Conservation (phyloP, 2,329 filamentous ascomycete genomes). For the Colletotrichum karsti region DNA sequence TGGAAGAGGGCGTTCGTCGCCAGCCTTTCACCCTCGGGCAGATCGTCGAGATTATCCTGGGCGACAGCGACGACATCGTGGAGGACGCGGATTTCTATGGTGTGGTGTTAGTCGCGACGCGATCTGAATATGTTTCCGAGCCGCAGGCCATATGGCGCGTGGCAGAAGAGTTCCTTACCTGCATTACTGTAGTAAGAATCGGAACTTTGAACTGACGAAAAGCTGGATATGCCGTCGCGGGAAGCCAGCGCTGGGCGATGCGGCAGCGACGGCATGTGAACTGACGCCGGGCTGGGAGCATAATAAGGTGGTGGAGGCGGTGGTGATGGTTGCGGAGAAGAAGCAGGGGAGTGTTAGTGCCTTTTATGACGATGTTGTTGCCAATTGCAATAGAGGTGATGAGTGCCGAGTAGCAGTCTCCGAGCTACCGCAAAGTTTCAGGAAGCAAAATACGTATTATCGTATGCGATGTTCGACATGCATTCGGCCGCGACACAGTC, state of each 20-base stretch:
- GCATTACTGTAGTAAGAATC: conserved; percentile 67
- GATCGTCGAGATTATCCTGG: conserved; percentile 66
- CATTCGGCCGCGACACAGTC: background rate
- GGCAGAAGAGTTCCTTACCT: conserved; percentile 48
- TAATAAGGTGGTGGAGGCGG: conserved; percentile 35
- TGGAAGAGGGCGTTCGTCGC: conserved; percentile 82
- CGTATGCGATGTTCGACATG: background rate
- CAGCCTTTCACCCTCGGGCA: conserved; percentile 68
- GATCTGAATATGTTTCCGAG: background rate
- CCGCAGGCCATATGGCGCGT: background rate
- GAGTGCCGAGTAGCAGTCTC: background rate
- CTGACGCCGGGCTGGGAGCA: conserved; percentile 39
- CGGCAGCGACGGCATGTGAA: conserved; percentile 43
- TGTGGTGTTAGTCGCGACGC: background rate
- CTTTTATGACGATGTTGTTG: background rate
- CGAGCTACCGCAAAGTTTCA: background rate
- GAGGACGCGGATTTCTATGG: conserved; percentile 78
- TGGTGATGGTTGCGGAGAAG: background rate
- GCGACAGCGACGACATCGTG: conserved; percentile 80
- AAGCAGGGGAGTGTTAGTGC: background rate
- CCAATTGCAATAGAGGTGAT: background rate
- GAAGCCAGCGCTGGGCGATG: conserved; percentile 44
- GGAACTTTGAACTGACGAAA: conserved; percentile 33
- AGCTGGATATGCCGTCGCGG: conserved; percentile 42
- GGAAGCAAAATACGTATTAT: background rate